Evolutionary conservation across 805 yeast genomes (phyloP), one percentile per base, ranked within the genome.

Genomic region (Metschnikowia bowlesiae): DNA sequence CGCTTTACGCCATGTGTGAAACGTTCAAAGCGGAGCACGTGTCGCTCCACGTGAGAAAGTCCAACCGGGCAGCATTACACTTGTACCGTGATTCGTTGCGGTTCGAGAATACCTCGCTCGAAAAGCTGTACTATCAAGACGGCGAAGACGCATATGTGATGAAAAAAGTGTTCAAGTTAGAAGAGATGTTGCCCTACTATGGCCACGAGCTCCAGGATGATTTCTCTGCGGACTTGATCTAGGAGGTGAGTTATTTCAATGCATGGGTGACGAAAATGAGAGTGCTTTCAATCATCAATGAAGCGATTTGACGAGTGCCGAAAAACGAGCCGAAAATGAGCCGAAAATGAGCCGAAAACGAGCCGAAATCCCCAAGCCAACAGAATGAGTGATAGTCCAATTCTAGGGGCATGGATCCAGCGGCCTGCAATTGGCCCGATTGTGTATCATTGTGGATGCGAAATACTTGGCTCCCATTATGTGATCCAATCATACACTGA

Each of bases 111-210:
- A 75, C 86, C 50, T 81, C 84, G 39, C 83, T 94, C 51, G 97
- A 90, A 61, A 85, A 81, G 56, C 79, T 86, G n/a, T 94, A 94
- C 67, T 94, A 94, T 62, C 97, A 91, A 47, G 97, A 94, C 68
- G 96, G 96, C 32, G 99, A 94, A 69, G 97, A 94, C 69, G 99
- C 99, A 13, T 92, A 91, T 67, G 86, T 94, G 38, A 94, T 94
- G 99, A 83, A 82, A 63, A 87, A 87, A 64, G 76, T 73, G 2
- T 74, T 89, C 56, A 73, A 72, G 18, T 62, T 83, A 42, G 83
- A 84, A 13, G 85, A 84, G 28, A 70, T 86, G 53, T 53, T 82
- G 41, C 90, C 92, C 22, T 76, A 80, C 51, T 66, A 68, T 39
- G 79, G 78, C 53, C 83, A 82, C 16, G 67, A 64, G 30, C 67